Base-by-base conservation (phyloP, 345 rosid genomes). In the Pistacia integerrima region DNA sequence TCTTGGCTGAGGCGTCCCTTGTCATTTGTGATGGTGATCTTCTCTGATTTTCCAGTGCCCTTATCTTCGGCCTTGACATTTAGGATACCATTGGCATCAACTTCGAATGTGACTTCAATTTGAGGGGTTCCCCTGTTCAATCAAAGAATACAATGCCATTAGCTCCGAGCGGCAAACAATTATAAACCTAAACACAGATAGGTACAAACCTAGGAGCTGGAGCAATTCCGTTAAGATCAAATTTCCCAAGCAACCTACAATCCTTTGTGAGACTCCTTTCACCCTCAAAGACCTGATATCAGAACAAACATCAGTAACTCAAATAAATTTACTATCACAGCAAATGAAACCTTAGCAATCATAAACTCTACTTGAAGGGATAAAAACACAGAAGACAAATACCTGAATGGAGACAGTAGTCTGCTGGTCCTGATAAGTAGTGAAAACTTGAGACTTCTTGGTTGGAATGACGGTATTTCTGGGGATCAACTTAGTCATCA, bases 351-450 rank as follows among this genome's bases (percentile, higher is more conserved):
- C 9, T n/a, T 7, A 8, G 54, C 33, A 4, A n/a, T 18, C 41
- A 1, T 48, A 18, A 5, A 16, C 5, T 10, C 17, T 3, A 54
- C 10, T 10, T 12, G 10, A 3, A 9, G 64, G 38, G 2, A 58
- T 69, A 30, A 4, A 35, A n/a, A 36, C 59, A 38, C 20, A 54
- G 3, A 58, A 3, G 11, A 57, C 1, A 20, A 18, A 14, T 80
- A 91, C 97, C 92, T 95, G 98, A 72, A 95, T 95, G 81, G 99
- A 93, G 76, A 95, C 98, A 0, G 92, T 92, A 20, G 99, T 93
- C 84, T 95, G 99, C 89, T 95, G 99, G 77, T 95, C 99, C 84
- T 95, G 99, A 82, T 95, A 95, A 63, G 99, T 95, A 0, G 98
- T 92, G 86, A 95, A 95, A 73, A 95, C 99, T 83, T 95, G 99